phyloP scores from a whole-genome alignment of 371 early-diverging fungal species.

The Parasitella parasitica region DNA sequence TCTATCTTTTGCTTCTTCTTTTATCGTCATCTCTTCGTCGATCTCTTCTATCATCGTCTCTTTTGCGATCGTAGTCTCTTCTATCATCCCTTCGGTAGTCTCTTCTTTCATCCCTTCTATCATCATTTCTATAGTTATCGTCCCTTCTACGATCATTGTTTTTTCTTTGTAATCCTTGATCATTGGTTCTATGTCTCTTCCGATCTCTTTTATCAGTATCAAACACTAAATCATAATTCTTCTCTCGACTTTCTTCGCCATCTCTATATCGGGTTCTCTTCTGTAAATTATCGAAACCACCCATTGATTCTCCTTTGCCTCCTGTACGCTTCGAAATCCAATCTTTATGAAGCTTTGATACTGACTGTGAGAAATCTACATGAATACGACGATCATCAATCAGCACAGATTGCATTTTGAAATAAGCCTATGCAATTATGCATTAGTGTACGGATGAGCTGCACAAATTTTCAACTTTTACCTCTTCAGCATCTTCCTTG shows the following conservation, averaged over 20 bases:
- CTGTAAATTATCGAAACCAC: slow-evolving; percentile 51
- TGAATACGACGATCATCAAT: slow-evolving; percentile 97
- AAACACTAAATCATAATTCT: slow-evolving; percentile 48
- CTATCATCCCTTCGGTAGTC: slow-evolving; percentile 2
- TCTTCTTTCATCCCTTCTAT: slow-evolving; percentile 18
- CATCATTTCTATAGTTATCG: slow-evolving; percentile 11
- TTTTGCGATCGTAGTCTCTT: slow-evolving; percentile 10
- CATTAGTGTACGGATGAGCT: neutral
- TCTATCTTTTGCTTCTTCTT: neutral
- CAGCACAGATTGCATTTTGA: slow-evolving; percentile 89
- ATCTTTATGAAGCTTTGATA: slow-evolving; percentile 78
- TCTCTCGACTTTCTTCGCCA: slow-evolving; percentile 16
- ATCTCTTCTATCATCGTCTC: slow-evolving; percentile 16
- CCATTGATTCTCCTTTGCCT: slow-evolving; percentile 47
- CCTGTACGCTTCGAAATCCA: slow-evolving; percentile 62
- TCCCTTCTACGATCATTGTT: slow-evolving; percentile 28
- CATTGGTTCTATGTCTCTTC: slow-evolving; percentile 13
- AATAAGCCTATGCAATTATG: slow-evolving; percentile 63
- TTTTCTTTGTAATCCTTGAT: slow-evolving; percentile 33
- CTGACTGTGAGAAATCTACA: slow-evolving; percentile 98
- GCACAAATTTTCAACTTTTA: slow-evolving; percentile 15
- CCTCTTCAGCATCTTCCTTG: slow-evolving; percentile 85
- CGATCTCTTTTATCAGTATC: slow-evolving; percentile 31
- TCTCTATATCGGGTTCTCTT: slow-evolving; percentile 49
- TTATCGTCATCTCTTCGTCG: slow-evolving; percentile 10